These are phyloP conservation scores for Castanea mollissima DNA, from an alignment of 306 rosid species.

Conservation along the genomic window DNA sequence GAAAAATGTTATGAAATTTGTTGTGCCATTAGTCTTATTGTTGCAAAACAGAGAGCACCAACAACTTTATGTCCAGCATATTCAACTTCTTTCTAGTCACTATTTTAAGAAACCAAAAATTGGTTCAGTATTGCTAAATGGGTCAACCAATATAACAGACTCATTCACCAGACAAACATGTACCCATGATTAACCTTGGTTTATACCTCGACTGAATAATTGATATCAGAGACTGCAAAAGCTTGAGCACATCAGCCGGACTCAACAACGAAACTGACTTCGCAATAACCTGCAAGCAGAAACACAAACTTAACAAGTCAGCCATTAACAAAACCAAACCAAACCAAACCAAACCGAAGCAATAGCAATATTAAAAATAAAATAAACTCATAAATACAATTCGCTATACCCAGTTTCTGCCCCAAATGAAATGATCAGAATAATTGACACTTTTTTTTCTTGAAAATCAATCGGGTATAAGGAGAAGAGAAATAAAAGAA, in stretches of 20 bases:
- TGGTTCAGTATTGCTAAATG: background rate
- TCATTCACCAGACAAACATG: background rate
- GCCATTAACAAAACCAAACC: background rate
- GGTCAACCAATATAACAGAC: background rate
- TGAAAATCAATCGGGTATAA: no score
- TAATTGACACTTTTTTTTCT: no score
- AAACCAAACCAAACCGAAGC: background rate
- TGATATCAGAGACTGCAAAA: slow-evolving; percentile 63
- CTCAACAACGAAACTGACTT: slow-evolving; percentile 66
- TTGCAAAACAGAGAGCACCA: background rate
- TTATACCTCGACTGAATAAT: slow-evolving; percentile 64
- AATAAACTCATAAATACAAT: no score
- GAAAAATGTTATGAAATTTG: no score
- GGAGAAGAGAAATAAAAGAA: no score
- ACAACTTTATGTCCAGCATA: background rate
- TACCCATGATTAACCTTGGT: background rate
- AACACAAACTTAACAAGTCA: background rate
- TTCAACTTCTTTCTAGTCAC: background rate
- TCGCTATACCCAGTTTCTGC: no score
- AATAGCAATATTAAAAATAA: background rate
- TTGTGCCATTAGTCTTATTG: no score
- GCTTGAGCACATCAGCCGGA: slow-evolving; percentile 62
- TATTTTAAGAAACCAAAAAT: background rate
- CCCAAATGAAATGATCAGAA: no score
- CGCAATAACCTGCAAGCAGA: slow-evolving; percentile 57